A percentile compares a stretch with the other conserved stretches of the same genome.
Conservation (phyloP, 805 yeast genomes). For the Pichia pseudocactophila region DNA sequence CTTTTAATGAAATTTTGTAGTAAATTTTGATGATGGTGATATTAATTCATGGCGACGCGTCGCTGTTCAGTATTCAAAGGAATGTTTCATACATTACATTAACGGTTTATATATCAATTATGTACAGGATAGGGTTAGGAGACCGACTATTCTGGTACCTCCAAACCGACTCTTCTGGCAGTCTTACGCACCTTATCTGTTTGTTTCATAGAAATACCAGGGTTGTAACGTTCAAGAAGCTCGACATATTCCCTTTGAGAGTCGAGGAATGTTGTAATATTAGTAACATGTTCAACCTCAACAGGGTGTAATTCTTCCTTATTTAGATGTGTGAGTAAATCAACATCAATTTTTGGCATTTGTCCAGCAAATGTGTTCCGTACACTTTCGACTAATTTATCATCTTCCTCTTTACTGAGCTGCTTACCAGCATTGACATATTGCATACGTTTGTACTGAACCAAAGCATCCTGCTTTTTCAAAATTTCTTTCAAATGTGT, state of each 20-base stretch:
- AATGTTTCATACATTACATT: too few species aligned
- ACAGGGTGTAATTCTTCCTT: constrained; percentile 16
- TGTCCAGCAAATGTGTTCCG: constrained; percentile 21
- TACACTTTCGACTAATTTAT: constrained; percentile 29
- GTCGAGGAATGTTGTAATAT: constrained; percentile 51
- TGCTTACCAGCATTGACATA: constrained; percentile 31
- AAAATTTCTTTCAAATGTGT: constrained; percentile 32
- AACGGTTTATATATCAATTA: too few species aligned
- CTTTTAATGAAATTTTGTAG: too few species aligned
- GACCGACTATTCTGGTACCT: constrained; percentile 39
- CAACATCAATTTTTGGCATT: constrained; percentile 22
- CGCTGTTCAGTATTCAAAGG: too few species aligned
- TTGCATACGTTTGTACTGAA: constrained; percentile 42
- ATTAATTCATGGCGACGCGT: too few species aligned
- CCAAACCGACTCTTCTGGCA: constrained; percentile 84
- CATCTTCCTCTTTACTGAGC: constrained; percentile 25
- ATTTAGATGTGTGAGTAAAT: constrained; percentile 22
- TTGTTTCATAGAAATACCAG: constrained; percentile 70
- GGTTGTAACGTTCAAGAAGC: constrained; percentile 77
- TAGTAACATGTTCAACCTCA: constrained; percentile 38
- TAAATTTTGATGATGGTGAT: too few species aligned
- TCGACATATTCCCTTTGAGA: constrained; percentile 74
- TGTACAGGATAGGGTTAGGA: not conserved
- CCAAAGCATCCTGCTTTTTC: constrained; percentile 37
- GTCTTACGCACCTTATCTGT: constrained; percentile 70